Percentiles rank a stretch among this genome's conserved stretches.
Conservation (phyloP, 768 basidiomycete genomes). For the Podaxis sp. region DNA sequence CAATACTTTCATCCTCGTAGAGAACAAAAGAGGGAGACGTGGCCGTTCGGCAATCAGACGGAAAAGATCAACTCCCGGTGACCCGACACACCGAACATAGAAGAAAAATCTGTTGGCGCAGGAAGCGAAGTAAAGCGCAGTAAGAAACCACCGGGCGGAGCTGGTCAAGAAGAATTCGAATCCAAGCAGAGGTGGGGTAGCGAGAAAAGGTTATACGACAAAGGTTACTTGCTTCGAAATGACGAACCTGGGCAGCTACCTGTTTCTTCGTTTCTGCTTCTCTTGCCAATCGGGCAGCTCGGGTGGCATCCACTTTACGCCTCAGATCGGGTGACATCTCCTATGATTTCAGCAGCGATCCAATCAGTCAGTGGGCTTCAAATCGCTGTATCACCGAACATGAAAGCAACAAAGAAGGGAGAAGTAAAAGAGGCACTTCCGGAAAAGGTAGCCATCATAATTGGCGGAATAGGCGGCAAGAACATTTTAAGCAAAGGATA, state of each 20-base stretch:
- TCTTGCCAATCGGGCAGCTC: slow-evolving; percentile 45
- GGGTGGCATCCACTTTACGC: slow-evolving; percentile 57
- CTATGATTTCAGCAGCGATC: slow-evolving; percentile 26
- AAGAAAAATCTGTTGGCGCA: neutral
- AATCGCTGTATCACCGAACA: neutral
- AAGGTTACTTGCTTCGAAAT: neutral
- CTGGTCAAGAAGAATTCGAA: neutral
- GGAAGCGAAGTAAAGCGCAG: neutral
- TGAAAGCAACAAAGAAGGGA: slow-evolving; percentile 4
- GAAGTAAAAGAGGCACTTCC: slow-evolving; percentile 1
- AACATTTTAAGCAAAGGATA: neutral
- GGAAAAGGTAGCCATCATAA: slow-evolving; percentile 1
- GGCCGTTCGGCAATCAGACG: neutral
- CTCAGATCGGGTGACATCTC: slow-evolving; percentile 61
- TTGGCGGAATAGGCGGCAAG: neutral
- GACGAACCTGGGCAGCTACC: slow-evolving; percentile 47
- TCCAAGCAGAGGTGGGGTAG: neutral
- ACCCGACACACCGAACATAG: neutral
- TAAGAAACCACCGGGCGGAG: neutral
- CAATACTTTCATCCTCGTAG: slow-evolving; percentile 6
- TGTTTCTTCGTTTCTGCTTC: slow-evolving; percentile 53
- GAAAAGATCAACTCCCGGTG: neutral
- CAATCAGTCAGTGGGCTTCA: slow-evolving; percentile 1
- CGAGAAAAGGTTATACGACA: neutral
- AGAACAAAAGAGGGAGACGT: neutral